Evolutionary conservation across 192 early-diverging fungal genomes (phyloP), one percentile per base, ranked within the genome.

Genomic region (Umbelopsis ramanniana): DNA sequence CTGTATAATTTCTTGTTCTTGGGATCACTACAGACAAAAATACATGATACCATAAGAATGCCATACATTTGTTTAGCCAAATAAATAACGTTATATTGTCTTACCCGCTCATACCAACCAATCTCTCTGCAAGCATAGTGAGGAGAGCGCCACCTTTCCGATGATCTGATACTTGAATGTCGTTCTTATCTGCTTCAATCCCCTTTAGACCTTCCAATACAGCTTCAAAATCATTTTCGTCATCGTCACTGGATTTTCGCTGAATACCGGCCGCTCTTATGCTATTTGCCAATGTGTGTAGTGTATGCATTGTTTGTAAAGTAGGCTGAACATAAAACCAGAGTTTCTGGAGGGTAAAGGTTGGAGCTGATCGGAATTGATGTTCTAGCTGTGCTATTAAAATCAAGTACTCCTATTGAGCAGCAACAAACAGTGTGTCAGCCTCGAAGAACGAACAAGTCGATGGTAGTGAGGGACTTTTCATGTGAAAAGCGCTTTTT

Each of bases 361-460:
- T 77, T 1, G 83, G 85, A 9, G 84, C 88, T 24, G 85, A 84
- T 72, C 85, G 86, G 74, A 79, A 93, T 54, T 95, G 91, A 69
- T 92, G 93, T 74, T 99, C 97, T 22, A 99, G 83, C 72, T 96
- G 95, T 17, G 92, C 93, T 15, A 99, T 87, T 21, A 96, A 74
- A 17, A 92, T 79, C 15, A 92, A 75, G 68, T 94, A 98, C 57
- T 97, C 96, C 87, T 94, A 73, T 46, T 46, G 54, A 71, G 67
- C 8, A 43, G n/a, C 0, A 54, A 52, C 29, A 52, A 3, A 0
- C 29, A 24, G 21, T 43, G 6, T 43, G 40, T 43, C 40, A 43
- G 40, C 6, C 11, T 43, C 40, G 40, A 43, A 12, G 6, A 43
- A 43, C 40, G 6, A 12, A 43, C 6, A 43, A 6, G 40, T 7